These are phyloP conservation scores for Chrysopogon serrulatus DNA, from an alignment of 176 grass and related monocot genomes.

Conservation along the genomic window DNA sequence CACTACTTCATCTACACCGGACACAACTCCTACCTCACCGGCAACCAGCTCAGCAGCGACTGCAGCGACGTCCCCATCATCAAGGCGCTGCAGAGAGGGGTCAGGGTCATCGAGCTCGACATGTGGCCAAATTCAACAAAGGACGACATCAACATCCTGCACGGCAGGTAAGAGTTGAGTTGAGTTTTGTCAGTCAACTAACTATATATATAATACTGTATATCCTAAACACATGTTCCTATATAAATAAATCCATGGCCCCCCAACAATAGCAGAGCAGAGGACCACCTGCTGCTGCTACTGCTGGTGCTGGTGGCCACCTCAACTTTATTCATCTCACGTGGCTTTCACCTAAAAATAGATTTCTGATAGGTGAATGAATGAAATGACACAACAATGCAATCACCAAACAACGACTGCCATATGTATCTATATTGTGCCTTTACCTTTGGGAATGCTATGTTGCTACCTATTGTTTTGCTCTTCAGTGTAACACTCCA, in stretches of 20 bases:
- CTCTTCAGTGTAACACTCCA: too few relatives aligned
- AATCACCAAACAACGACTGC: background rate
- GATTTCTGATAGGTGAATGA: background rate
- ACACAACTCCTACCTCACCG: slow-evolving; percentile 98
- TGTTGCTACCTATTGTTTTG: too few relatives aligned
- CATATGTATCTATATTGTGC: too few relatives aligned
- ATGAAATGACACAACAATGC: background rate
- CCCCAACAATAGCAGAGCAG: too few relatives aligned
- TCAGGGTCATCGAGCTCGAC: slow-evolving; percentile 94
- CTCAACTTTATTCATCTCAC: too few relatives aligned
- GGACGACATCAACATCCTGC: slow-evolving; percentile 77
- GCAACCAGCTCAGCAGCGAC: slow-evolving; percentile 95
- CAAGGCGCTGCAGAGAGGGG: slow-evolving; percentile 78
- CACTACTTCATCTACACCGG: slow-evolving; percentile 97
- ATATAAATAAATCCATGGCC: too few relatives aligned
- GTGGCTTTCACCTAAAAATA: background rate
- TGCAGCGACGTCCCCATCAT: slow-evolving; percentile 92
- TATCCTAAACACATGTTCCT: too few relatives aligned
- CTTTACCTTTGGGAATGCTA: background rate
- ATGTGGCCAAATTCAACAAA: slow-evolving; percentile 89
- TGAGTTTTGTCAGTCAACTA: too few relatives aligned
- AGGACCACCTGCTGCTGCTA: too few relatives aligned
- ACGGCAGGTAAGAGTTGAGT: slow-evolving; percentile 89
- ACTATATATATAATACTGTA: too few relatives aligned
- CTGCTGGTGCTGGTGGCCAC: background rate